These are phyloP conservation scores for Capillidium heterosporum DNA, from an alignment of 371 early-diverging fungal species.

Conservation along the genomic window DNA sequence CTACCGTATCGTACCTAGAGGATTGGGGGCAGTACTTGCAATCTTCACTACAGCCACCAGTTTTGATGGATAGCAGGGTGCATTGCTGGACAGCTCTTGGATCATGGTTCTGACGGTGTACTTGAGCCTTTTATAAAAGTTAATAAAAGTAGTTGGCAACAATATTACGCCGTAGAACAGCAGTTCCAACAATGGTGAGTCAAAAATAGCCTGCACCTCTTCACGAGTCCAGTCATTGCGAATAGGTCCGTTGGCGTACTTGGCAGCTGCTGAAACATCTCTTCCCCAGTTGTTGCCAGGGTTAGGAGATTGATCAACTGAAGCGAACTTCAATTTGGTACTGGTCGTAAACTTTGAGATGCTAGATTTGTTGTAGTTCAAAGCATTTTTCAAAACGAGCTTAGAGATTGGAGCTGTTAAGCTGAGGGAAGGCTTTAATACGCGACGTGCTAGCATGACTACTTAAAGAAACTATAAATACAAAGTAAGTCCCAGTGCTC, in stretches of 20 bases:
- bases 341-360: no score
- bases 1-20: conserved; percentile 47
- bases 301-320: conserved; percentile 5
- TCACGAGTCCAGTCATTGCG: conserved; percentile 58
- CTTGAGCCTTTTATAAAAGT: conserved; percentile 31
- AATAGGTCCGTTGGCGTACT: conserved; percentile 31
- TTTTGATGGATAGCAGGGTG: conserved; percentile 66
- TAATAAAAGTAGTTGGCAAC: background rate
- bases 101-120: conserved; percentile 55
- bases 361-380: no score
- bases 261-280: conserved; percentile 32
- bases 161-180: conserved; percentile 50
- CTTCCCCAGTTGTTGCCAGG: conserved; percentile 6
- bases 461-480: no score
- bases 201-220: conserved; percentile 56
- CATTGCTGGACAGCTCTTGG: conserved; percentile 62
- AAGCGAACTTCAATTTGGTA: no score
- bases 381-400: no score
- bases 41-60: conserved; percentile 78
- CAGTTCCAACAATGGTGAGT: conserved; percentile 65
- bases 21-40: conserved; percentile 79
- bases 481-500: no score
- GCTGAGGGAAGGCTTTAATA: no score
- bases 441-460: no score
- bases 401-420: no score